Evolutionary conservation across 345 rosid species (phyloP), one percentile per base, ranked within the genome.

Genomic region (Eucalyptus decipiens): DNA sequence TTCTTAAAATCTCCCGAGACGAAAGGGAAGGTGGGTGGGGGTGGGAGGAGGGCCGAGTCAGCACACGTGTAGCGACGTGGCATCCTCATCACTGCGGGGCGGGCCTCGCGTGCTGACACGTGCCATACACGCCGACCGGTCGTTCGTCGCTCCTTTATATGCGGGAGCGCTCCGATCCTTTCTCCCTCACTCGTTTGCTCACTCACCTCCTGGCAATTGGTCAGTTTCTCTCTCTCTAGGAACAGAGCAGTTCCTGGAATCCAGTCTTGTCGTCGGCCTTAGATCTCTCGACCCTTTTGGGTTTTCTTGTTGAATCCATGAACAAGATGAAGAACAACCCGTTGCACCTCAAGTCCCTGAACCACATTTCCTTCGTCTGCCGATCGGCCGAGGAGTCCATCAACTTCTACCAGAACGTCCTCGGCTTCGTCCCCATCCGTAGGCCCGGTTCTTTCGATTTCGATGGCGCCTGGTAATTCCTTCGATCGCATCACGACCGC

Each of bases 361-460:
- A 97, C 91, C 99, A 97, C 90, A 91, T 97, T 6, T 97, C 99
- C 3, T 92, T 94, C 76, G 90, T 94, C 1, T 97, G 99, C 88
- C 88, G 94, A 88, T 97, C 97, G n/a, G 90, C 95, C 6, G 94
- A 94, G 56, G 94, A 94, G 88, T 97, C 99, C 89, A 92, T 97
- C 43, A 72, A 91, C 89, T 97, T 97, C 90, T 97, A 97, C 88
- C 97, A 94, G 58, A 89, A 95, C 76, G 91, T 96, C 86, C 96
- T 97, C 88, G 99, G 99, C 11, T 97, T 97, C 87, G 88, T 91
- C 42, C 99, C 97, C 7, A 90, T 97, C 62, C 92, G 96, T 42
- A 94, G 99, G 90, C 99, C 99, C 47, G 94, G 94, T 67, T 97
- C 99, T n/a, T 96, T 97, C 72, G 93, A 97, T 88, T 97, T 97